Evolutionary conservation across 2,329 filamentous ascomycete species (phyloP), one percentile per base, ranked within the genome.

Genomic region (Fusarium haematococcum): DNA sequence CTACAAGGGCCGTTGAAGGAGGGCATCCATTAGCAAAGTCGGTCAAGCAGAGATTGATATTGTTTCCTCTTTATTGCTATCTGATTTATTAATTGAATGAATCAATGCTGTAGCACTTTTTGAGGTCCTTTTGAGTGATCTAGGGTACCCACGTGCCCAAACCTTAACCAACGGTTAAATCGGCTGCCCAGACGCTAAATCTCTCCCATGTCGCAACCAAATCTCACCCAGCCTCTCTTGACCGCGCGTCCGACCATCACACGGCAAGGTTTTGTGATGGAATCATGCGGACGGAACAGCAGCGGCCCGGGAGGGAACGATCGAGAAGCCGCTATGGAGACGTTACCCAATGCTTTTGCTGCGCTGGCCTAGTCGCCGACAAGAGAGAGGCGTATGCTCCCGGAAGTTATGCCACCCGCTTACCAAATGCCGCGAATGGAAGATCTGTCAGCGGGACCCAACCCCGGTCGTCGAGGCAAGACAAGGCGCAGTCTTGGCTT

Each of bases 151-250:
- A 69, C 54, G 60, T 41, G n/a, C 33, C 39, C 16, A 54, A 70
- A 71, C 30, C 62, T 48, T 13, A 20, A 30, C 50, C 11, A 25
- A 18, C 61, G 33, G 56, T 39, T 58, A 58, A 58, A 58, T 58
- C 56, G 56, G 56, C 33, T 37, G 30, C 33, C 33, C 33, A 18
- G 32, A 56, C 30, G 35, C 59, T 59, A 52, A 70, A 37, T 2
- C 1, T 50, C 27, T 56, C 16, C 39, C 13, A 35, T 18, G 33
- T 41, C 6, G 27, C 30, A 50, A 39, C n/a, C 73, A 45, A 71
- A 64, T 71, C 70, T 74, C 67, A 73, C 71, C 56, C 33, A 74
- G 63, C 71, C 68, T 68, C 63, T 67, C n/a, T 52, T 41, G 71
- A 68, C 71, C 71, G 50, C 71, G 71, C 71, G 71, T 74, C 54